Evolutionary conservation across 352 stramenopile genomes (phyloP).

Genomic region (Porosira glacialis): DNA sequence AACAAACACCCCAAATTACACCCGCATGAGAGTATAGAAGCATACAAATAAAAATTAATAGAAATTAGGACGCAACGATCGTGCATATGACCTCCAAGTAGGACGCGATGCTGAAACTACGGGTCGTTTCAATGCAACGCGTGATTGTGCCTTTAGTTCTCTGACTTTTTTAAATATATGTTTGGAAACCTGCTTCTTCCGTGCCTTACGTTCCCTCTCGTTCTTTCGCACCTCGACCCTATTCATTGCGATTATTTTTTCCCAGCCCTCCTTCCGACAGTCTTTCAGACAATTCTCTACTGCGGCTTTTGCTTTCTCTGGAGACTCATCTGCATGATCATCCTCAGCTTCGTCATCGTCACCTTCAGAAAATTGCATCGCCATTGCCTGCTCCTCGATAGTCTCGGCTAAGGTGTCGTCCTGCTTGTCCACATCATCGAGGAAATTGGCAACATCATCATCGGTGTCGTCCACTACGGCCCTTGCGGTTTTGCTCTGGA

Average conservation of each 20-base stretch:
- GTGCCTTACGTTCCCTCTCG: neutral
- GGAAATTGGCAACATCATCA: no score
- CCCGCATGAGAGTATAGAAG: neutral
- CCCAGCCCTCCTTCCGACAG: no score
- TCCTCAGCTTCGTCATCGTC: neutral
- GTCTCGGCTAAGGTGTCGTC: neutral
- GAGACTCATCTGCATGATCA: no score
- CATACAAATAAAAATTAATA: neutral
- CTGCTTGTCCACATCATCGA: no score
- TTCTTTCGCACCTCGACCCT: neutral
- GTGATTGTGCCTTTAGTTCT: neutral
- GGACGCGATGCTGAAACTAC: neutral
- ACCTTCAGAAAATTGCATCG: neutral
- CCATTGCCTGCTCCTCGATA: neutral
- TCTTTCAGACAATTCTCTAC: neutral
- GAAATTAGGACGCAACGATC: neutral
- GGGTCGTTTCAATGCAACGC: neutral
- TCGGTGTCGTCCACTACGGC: no score
- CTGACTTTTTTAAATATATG: neutral
- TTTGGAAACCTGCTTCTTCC: neutral
- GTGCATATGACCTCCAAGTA: neutral
- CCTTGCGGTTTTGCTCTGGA: no score
- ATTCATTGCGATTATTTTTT: neutral
- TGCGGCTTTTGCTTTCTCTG: neutral
- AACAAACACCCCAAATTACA: no score